phyloP scores from a whole-genome alignment of 2,329 filamentous ascomycete genomes.

The Fusarium newnesense region DNA sequence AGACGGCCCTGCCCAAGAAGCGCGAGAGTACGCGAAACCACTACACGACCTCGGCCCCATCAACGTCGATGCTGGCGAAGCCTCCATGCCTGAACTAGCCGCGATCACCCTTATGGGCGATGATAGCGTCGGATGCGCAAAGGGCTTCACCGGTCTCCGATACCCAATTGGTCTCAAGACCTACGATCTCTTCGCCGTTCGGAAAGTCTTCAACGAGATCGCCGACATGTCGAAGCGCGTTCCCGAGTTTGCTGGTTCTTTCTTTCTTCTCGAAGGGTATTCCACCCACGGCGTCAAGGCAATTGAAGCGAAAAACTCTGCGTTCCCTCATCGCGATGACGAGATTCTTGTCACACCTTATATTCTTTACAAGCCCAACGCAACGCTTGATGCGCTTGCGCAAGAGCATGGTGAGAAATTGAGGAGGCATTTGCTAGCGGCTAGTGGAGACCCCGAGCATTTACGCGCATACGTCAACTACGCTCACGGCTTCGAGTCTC shows the following conservation, averaged over 20 bases:
- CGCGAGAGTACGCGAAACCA: conserved; percentile 52
- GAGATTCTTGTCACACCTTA: conserved; percentile 17
- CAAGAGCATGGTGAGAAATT: conserved; percentile 21
- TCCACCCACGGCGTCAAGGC: conserved; percentile 32
- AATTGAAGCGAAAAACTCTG: conserved; percentile 1
- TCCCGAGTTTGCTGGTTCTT: conserved; percentile 34
- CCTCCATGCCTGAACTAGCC: conserved; percentile 56
- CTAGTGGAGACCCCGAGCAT: conserved; percentile 14
- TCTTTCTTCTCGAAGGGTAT: conserved; percentile 67
- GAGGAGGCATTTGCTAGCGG: conserved; percentile 4
- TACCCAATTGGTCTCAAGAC: conserved; percentile 56
- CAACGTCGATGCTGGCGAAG: conserved; percentile 41
- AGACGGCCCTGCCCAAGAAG: conserved; percentile 51
- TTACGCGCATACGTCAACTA: conserved; percentile 33
- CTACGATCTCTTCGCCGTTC: conserved; percentile 47
- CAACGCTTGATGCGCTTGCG: conserved; percentile 5
- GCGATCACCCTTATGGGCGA: conserved; percentile 52
- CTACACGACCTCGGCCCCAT: conserved; percentile 54
- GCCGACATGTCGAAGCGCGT: conserved; percentile 22
- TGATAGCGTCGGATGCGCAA: conserved; percentile 52
- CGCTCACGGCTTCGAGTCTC: conserved; percentile 22
- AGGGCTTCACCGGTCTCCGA: conserved; percentile 52
- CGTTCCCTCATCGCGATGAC: conserved; percentile 28
- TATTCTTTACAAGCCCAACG: conserved; percentile 27
- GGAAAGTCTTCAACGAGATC: conserved; percentile 47